Base-by-base conservation (phyloP, 2,329 filamentous ascomycete genomes). In the Nigrospora sphaerica region DNA sequence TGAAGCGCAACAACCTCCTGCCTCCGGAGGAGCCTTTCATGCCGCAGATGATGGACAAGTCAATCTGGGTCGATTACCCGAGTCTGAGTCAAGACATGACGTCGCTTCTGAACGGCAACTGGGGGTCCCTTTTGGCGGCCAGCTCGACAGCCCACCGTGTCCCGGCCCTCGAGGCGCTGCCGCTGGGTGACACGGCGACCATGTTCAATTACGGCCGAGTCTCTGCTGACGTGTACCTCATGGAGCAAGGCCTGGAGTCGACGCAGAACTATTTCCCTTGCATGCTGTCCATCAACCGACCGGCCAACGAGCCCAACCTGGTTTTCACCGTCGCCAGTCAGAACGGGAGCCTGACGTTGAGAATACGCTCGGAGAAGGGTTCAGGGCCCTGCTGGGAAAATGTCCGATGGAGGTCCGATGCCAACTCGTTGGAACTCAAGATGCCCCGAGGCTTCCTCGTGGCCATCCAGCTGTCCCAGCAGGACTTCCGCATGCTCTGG, bases 171-270 rank as follows among this genome's bases (percentile, higher is more conserved):
- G 82, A 88, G 47, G 77, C 81, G 12, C 77, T 95, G 52, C 88
- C 89, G 1, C 65, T 95, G 3, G 80, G 81, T n/a, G 90, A 96
- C 59, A 87, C 81, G 0, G 65, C 72, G 36, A 77, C 82, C 10
- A 77, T 79, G 46, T 95, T 95, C 62, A 87, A 81, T 62, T 95
- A 91, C 57, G 86, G 85, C 40, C 81, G 87, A 46, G 83, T 92
- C 61, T 81, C 82, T 56, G 87, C 85, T 4, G 83, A 89, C 39
- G 83, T 81, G 2, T 86, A 80, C 42, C 67, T 95, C 35, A 85
- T 85, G 66, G 89, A 91, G 55, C 76, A 80, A 47, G 86, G 86
- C 16, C 73, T 79, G 46, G 81, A 85, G 32, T 78, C 81, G 2
- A 81, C 88, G 56, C 74, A 80, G 36, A 77, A 87, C 31, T 73